Evolutionary conservation across 1,284 basidiomycete genomes (phyloP).

Genomic region (Heterobasidion parviporum): DNA sequence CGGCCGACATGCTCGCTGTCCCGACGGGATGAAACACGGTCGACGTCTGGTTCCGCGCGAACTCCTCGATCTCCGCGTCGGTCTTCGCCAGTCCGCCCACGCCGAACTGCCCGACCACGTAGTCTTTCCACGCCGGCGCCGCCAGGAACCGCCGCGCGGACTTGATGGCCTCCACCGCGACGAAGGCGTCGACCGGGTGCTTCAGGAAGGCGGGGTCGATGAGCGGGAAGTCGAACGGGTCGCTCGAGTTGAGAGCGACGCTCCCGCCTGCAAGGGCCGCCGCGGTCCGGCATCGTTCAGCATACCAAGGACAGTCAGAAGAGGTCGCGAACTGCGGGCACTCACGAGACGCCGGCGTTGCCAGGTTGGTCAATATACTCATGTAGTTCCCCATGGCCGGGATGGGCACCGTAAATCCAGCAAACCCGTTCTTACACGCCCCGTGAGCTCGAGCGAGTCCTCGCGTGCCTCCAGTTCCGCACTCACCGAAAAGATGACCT

Average conservation of each 20-base stretch:
- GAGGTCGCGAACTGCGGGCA: background rate
- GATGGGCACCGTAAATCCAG: constrained; percentile 4
- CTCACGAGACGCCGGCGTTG: constrained; percentile 14
- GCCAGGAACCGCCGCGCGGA: constrained; percentile 8
- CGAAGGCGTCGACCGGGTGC: constrained; percentile 10
- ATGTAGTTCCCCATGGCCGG: constrained; percentile 15
- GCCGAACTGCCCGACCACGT: constrained; percentile 8
- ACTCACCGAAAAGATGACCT: constrained; percentile 8
- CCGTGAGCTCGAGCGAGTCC: background rate
- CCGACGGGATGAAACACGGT: constrained; percentile 1
- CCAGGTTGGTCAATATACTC: constrained; percentile 12
- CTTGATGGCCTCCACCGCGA: constrained; percentile 10
- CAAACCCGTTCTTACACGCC: constrained; percentile 5
- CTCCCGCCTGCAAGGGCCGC: constrained; percentile 13
- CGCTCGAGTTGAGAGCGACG: constrained; percentile 13
- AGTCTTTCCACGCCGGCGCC: constrained; percentile 11
- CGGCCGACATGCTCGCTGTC: background rate
- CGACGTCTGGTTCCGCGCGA: constrained; percentile 4
- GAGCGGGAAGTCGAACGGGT: constrained; percentile 15
- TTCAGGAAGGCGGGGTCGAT: constrained; percentile 16
- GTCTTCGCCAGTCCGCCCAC: constrained; percentile 7
- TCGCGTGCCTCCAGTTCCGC: constrained; percentile 1
- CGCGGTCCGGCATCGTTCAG: constrained; percentile 6
- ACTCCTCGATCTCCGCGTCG: constrained; percentile 13
- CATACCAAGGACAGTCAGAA: constrained; percentile 10